Percentiles rank a stretch among this genome's conserved stretches.
phyloP scores from a whole-genome alignment of 2,329 filamentous ascomycete species.

The Scopulariopsis brevicaulis region DNA sequence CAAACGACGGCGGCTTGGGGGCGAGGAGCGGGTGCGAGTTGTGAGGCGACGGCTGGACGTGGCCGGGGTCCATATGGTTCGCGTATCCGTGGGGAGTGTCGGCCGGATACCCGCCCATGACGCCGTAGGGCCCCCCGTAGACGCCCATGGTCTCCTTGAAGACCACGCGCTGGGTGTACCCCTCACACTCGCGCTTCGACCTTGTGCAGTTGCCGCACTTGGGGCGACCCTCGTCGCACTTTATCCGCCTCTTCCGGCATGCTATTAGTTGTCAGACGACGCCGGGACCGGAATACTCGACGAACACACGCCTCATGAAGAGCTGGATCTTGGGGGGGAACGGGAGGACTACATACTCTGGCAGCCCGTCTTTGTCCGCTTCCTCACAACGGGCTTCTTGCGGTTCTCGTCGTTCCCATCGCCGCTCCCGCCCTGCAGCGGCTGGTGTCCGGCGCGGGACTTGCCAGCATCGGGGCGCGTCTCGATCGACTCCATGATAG shows the following conservation, averaged over 20 bases:
- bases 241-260: slow-evolving; percentile 89
- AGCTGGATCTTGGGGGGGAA: neutral
- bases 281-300: neutral
- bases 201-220: slow-evolving; percentile 79
- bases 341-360: slow-evolving; percentile 52
- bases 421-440: slow-evolving; percentile 9
- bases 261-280: slow-evolving; percentile 35
- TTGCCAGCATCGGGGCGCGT: neutral
- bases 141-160: slow-evolving; percentile 65
- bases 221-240: slow-evolving; percentile 85
- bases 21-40: slow-evolving; percentile 30
- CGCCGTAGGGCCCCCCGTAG: slow-evolving; percentile 27
- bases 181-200: slow-evolving; percentile 73
- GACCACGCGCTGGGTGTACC: slow-evolving; percentile 69
- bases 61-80: slow-evolving; percentile 26
- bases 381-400: slow-evolving; percentile 41
- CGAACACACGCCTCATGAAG: neutral
- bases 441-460: neutral
- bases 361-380: slow-evolving; percentile 85
- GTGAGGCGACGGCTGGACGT: slow-evolving; percentile 24
- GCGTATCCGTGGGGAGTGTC: slow-evolving; percentile 15
- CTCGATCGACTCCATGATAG: slow-evolving; percentile 1
- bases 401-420: slow-evolving; percentile 26
- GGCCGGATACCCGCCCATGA: slow-evolving; percentile 32
- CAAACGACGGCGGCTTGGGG: slow-evolving; percentile 33